phyloP scores from a whole-genome alignment of 2,329 filamentous ascomycete genomes.

The Calonectria hawksworthii region DNA sequence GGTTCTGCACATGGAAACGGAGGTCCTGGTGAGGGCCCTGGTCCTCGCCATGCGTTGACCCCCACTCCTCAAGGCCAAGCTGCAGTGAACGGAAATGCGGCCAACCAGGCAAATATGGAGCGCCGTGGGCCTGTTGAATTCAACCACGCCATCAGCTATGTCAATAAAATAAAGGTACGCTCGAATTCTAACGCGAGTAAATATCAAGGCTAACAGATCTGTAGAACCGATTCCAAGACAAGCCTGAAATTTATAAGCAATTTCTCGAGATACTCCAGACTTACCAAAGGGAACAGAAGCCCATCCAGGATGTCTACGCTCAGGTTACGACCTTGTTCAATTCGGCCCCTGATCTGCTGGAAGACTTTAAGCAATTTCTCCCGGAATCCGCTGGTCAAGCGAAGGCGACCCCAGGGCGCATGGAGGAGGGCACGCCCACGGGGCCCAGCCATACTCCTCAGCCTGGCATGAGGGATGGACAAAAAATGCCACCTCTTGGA shows the following conservation, averaged over 20 bases:
- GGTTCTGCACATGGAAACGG: constrained; percentile 47
- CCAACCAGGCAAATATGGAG: constrained; percentile 76
- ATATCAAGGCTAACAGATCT: constrained; percentile 33
- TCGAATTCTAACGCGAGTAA: background rate
- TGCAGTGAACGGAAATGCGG: constrained; percentile 72
- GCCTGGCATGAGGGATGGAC: constrained; percentile 66
- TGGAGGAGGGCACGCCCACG: constrained; percentile 65
- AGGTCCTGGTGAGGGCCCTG: constrained; percentile 58
- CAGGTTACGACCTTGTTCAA: constrained; percentile 97
- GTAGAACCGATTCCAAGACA: constrained; percentile 95
- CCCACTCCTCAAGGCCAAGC: constrained; percentile 72
- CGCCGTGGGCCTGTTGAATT: constrained; percentile 97
- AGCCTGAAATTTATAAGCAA: constrained; percentile 99
- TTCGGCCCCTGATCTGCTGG: constrained; percentile 91
- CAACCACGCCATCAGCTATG: constrained; percentile 99
- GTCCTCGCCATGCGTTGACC: constrained; percentile 68
- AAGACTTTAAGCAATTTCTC: constrained; percentile 99
- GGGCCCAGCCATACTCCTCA: constrained; percentile 69
- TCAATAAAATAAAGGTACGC: constrained; percentile 98
- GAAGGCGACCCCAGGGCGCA: constrained; percentile 67
- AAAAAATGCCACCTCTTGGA: constrained; percentile 93
- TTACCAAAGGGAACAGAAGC: constrained; percentile 97
- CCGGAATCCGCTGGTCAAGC: constrained; percentile 81
- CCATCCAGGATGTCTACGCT: constrained; percentile 97
- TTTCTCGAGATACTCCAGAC: constrained; percentile 98